A percentile compares a stretch with the other conserved stretches of the same genome.
phyloP scores from a whole-genome alignment of 345 rosid genomes.

The Odontarrhena argentea region DNA sequence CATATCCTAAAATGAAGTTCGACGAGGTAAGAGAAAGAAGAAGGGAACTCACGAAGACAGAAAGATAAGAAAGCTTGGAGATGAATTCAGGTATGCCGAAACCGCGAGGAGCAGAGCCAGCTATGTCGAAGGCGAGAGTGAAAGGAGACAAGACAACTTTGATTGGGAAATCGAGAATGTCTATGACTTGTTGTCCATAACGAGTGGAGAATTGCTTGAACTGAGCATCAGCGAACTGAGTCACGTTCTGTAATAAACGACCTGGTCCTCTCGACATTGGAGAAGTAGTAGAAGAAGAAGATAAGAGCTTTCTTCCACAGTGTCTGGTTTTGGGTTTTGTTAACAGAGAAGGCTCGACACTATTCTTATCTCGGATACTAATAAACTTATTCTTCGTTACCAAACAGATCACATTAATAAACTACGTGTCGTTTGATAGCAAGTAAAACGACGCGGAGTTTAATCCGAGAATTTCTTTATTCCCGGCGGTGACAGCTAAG shows the following conservation, averaged over 20 bases:
- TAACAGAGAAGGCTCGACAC: not conserved
- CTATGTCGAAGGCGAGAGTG: constrained; percentile 85
- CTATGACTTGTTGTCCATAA: constrained; percentile 69
- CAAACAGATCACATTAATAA: not conserved
- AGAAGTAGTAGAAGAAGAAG: constrained; percentile 10
- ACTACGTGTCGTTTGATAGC: constrained; percentile 20
- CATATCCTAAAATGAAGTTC: too few relatives aligned
- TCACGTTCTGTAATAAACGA: constrained; percentile 53
- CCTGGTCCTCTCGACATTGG: constrained; percentile 70
- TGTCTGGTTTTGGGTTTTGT: constrained; percentile 6
- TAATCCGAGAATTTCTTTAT: not conserved
- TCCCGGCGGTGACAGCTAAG: not conserved
- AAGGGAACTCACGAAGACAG: constrained; percentile 62
- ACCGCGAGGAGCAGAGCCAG: constrained; percentile 93
- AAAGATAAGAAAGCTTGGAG: constrained; percentile 67
- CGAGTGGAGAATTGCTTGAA: constrained; percentile 58
- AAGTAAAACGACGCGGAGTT: constrained; percentile 3
- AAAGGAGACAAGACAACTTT: constrained; percentile 78
- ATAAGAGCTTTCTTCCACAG: constrained; percentile 16
- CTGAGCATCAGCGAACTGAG: constrained; percentile 62
- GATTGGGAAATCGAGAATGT: constrained; percentile 73
- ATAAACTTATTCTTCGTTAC: not conserved
- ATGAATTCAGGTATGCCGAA: constrained; percentile 84
- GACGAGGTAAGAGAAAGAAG: too few relatives aligned
- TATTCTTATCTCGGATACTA: constrained; percentile 19